Percentiles rank a stretch among this genome's conserved stretches.
Evolutionary conservation across 768 basidiomycete species (phyloP).

Genomic region (Butyriboletus loyo): DNA sequence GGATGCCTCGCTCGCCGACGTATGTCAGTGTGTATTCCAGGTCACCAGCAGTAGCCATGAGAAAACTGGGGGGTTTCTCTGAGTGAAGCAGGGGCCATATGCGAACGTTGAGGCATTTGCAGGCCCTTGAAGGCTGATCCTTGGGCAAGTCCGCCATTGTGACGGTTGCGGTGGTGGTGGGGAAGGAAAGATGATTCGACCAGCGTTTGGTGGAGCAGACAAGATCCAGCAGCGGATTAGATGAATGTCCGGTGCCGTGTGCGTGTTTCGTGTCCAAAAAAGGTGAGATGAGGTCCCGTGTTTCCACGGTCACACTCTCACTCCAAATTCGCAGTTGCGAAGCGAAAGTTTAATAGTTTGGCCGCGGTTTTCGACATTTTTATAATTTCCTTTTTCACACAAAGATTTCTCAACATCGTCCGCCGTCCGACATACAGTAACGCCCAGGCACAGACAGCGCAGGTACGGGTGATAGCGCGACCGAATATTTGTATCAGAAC

Average conservation of each 20-base stretch:
- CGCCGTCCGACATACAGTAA: too few species aligned
- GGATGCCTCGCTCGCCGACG: conserved; percentile 66
- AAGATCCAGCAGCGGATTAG: conserved; percentile 27
- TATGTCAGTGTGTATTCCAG: conserved; percentile 51
- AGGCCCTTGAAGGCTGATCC: conserved; percentile 42
- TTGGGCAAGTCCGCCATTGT: conserved; percentile 24
- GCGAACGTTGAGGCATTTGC: conserved; percentile 71
- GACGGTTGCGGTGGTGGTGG: conserved; percentile 16
- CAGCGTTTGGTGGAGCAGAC: conserved; percentile 27
- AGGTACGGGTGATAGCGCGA: conserved; percentile 14
- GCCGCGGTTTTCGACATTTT: conserved; percentile 7
- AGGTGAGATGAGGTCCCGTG: conserved; percentile 14
- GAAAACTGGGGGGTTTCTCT: conserved; percentile 35
- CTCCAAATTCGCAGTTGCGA: not conserved
- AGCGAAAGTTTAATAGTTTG: conserved; percentile 6
- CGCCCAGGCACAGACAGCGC: not conserved
- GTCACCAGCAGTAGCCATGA: conserved; percentile 25
- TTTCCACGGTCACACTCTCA: conserved; percentile 24
- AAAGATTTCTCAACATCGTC: not conserved
- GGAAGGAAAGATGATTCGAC: conserved; percentile 14
- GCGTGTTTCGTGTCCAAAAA: conserved; percentile 24
- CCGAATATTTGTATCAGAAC: not conserved
- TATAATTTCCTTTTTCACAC: conserved; percentile 6
- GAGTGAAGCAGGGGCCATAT: conserved; percentile 38
- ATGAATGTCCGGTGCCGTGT: conserved; percentile 35